Percentiles rank a stretch among this genome's conserved stretches.
phyloP scores from a whole-genome alignment of 306 rosid genomes.

The Prunus mongolica region DNA sequence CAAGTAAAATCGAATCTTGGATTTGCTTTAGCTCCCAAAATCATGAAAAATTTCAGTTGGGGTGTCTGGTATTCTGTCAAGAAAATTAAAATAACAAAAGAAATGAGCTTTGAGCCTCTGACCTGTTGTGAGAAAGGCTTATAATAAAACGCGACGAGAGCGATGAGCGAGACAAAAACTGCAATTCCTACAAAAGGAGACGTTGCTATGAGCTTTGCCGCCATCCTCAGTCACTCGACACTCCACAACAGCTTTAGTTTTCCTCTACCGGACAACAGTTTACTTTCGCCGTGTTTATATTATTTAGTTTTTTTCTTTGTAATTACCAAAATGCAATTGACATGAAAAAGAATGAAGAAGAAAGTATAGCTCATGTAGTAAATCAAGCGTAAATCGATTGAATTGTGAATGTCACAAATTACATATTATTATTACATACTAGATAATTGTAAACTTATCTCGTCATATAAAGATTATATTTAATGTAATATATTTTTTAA shows the following conservation, averaged over 20 bases:
- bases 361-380: no score
- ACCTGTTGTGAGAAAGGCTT: slow-evolving; percentile 41
- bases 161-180: slow-evolving; percentile 31
- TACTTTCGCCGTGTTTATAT: background rate
- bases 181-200: slow-evolving; percentile 43
- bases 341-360: no score
- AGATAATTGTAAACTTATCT: no score
- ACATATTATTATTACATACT: no score
- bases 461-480: no score
- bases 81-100: background rate
- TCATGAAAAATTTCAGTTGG: background rate
- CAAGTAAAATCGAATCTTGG: background rate
- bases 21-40: background rate
- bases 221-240: slow-evolving; percentile 14
- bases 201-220: slow-evolving; percentile 31
- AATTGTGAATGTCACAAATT: no score
- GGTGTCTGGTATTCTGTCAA: background rate
- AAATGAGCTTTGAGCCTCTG: background rate
- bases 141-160: slow-evolving; percentile 36
- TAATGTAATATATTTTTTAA: no score
- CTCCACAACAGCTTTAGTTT: background rate
- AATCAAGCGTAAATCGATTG: no score
- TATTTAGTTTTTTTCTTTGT: no score
- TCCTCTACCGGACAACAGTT: background rate
- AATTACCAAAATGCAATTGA: no score